phyloP scores from a whole-genome alignment of 352 stramenopile genomes.

The Globisporangium cystogenes region DNA sequence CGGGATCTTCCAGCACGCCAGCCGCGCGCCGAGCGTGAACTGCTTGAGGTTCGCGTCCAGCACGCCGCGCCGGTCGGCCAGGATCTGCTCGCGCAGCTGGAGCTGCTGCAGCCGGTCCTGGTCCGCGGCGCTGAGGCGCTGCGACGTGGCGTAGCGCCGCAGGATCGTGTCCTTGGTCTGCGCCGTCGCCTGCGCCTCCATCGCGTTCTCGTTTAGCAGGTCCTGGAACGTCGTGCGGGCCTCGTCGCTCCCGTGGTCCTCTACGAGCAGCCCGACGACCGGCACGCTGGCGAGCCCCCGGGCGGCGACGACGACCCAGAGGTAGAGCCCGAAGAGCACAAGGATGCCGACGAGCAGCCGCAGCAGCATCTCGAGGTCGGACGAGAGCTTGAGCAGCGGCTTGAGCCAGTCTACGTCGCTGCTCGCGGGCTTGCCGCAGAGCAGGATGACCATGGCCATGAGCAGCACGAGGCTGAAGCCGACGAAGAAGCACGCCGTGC shows the following conservation, averaged over 20 bases:
- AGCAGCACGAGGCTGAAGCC: conserved; percentile 57
- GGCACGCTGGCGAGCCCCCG: conserved; percentile 68
- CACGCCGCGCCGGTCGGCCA: conserved; percentile 60
- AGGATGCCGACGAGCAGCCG: conserved; percentile 69
- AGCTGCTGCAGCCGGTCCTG: conserved; percentile 69
- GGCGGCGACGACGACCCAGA: conserved; percentile 73
- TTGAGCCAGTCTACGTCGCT: conserved; percentile 80
- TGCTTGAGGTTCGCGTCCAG: conserved; percentile 57
- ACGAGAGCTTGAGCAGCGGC: conserved; percentile 70
- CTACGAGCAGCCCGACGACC: conserved; percentile 72
- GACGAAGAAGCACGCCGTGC: conserved; percentile 70
- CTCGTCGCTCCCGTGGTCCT: conserved; percentile 66
- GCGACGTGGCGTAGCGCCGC: conserved; percentile 50
- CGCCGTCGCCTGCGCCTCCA: conserved; percentile 59
- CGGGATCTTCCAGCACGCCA: conserved; percentile 65
- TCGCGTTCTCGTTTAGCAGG: conserved; percentile 63
- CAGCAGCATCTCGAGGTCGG: conserved; percentile 67
- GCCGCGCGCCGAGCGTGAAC: conserved; percentile 36
- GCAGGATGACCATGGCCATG: conserved; percentile 62
- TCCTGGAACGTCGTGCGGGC: conserved; percentile 68
- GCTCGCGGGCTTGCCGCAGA: conserved; percentile 71
- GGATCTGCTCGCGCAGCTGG: conserved; percentile 57
- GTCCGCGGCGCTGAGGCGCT: conserved; percentile 66
- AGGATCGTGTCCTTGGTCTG: conserved; percentile 73
- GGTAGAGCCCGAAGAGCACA: conserved; percentile 63